Evolutionary conservation across 2,329 filamentous ascomycete species (phyloP), one percentile per base, ranked within the genome.

Genomic region (Aspergillus arachidicola): DNA sequence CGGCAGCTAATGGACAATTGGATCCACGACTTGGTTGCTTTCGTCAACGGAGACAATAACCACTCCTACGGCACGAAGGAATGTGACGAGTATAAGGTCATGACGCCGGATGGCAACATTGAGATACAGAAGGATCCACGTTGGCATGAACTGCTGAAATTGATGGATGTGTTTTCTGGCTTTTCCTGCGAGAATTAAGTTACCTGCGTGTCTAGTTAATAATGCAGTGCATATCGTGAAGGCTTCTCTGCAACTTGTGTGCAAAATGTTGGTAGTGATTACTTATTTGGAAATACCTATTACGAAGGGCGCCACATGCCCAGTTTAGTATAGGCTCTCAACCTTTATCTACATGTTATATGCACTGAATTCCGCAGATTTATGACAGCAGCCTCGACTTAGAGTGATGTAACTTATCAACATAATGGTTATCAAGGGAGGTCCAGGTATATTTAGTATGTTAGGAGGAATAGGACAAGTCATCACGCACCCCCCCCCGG

Each of bases 11-110:
- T 81, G 79, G 63, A 76, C 12, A 69, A 75, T 14, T 81, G 79
- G 79, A 76, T 81, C 6, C 36, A 68, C 2, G 75, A 76, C 14
- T 62, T 82, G 0, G 71, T 75, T 6, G 76, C 77, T 0, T 80
- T 82, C 57, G 77, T 81, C 1, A 72, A 75, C 12, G 66, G 73
- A 10, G 69, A 76, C 23, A 46, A 66, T 2, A 64, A 46, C 0
- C 78, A 75, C 50, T 59, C 66, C 1, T 78, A 77, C 57, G 79
- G 79, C 0, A 81, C 80, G 1, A 68, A 60, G 6, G 59, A 65
- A 0, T 69, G 75, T 4, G 73, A 79, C 11, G 71, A 81, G 16
- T 72, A 79, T 54, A 79, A 77, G 59, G 73, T 79, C 0, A 71
- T 70, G 16, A 80, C 77, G 1, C 67, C 74, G 0, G 66, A 75